phyloP scores from a whole-genome alignment of 306 rosid genomes.

The Pterocarpus macrocarpus region DNA sequence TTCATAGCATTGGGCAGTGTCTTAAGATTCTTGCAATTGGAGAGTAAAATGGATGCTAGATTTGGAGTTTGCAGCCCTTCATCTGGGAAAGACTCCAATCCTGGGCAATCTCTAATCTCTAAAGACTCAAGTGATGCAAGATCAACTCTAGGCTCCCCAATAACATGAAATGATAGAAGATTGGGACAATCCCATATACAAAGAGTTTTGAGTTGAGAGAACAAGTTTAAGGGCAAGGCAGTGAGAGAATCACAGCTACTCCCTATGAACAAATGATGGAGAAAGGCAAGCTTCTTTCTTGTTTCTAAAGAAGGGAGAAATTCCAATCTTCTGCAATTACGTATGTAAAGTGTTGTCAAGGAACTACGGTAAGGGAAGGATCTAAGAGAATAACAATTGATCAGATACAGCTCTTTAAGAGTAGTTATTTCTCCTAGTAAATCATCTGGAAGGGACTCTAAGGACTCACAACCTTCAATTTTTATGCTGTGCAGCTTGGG shows the following conservation, averaged over 20 bases:
- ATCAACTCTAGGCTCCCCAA: neutral
- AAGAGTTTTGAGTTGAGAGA: slow-evolving; percentile 23
- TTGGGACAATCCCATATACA: slow-evolving; percentile 36
- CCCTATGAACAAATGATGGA: slow-evolving; percentile 39
- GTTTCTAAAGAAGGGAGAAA: slow-evolving; percentile 19
- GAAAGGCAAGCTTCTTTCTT: slow-evolving; percentile 20
- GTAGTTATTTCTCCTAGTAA: slow-evolving; percentile 3
- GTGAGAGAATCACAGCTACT: slow-evolving; percentile 38
- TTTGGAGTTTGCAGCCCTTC: slow-evolving; percentile 40
- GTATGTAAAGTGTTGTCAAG: slow-evolving; percentile 36
- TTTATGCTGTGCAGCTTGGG: slow-evolving; percentile 38
- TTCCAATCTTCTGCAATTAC: slow-evolving; percentile 34
- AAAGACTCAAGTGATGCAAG: slow-evolving; percentile 30
- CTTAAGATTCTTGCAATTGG: slow-evolving; percentile 11
- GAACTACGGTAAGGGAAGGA: slow-evolving; percentile 34
- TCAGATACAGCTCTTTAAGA: slow-evolving; percentile 41
- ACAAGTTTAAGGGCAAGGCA: slow-evolving; percentile 20
- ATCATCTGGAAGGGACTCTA: slow-evolving; percentile 36
- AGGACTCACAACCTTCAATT: slow-evolving; percentile 43
- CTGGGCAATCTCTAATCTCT: slow-evolving; percentile 40
- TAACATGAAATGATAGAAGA: slow-evolving; percentile 7
- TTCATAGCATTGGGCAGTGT: slow-evolving; percentile 35
- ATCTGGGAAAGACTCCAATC: slow-evolving; percentile 13
- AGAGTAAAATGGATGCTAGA: slow-evolving; percentile 24
- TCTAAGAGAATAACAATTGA: slow-evolving; percentile 39